Conservation (phyloP, 176 grass and related monocot genomes). For the Eleusine coracana region DNA sequence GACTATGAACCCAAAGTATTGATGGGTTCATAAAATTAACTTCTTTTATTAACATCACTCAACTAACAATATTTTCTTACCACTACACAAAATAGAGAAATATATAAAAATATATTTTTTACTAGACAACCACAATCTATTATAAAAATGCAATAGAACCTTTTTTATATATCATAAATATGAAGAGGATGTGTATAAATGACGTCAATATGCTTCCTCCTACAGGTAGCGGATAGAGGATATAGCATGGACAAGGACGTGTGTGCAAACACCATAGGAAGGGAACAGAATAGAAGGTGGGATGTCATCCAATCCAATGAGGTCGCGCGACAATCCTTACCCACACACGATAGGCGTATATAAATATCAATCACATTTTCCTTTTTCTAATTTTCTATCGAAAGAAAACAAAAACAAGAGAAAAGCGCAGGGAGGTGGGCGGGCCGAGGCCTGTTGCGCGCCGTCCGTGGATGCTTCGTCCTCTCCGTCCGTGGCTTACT, state of each 20-base stretch:
- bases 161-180: no score
- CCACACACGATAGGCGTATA: background rate
- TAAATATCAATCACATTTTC: conserved; percentile 15
- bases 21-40: no score
- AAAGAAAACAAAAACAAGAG: background rate
- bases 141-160: no score
- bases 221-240: background rate
- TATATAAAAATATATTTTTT: no score
- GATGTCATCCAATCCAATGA: conserved; percentile 25
- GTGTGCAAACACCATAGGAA: background rate
- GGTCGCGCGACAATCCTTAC: background rate
- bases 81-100: background rate
- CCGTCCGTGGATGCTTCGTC: conserved; percentile 18
- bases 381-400: background rate
- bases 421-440: background rate
- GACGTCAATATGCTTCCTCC: background rate
- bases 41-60: background rate
- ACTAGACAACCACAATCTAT: no score
- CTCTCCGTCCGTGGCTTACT: background rate
- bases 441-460: background rate
- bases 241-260: conserved; percentile 17
- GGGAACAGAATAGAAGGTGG: background rate
- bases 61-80: background rate
- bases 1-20: no score
- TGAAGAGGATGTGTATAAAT: no score